phyloP scores from a whole-genome alignment of 306 rosid genomes.

The Prunus mira region DNA sequence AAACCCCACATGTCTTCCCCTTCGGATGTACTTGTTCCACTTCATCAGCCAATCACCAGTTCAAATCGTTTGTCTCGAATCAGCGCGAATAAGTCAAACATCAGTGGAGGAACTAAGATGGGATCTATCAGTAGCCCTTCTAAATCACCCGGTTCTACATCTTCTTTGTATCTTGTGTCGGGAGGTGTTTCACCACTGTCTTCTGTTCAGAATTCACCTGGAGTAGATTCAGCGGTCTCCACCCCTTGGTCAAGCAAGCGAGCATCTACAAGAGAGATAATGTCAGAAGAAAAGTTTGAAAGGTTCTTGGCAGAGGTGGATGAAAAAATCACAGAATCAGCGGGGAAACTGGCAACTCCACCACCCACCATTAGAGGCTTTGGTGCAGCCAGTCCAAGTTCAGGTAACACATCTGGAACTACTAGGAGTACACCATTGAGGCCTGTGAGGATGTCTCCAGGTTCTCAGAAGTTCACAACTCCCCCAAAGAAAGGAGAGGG shows the following conservation, averaged over 20 bases:
- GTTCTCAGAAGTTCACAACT: constrained; percentile 83
- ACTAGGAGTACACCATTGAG: constrained; percentile 84
- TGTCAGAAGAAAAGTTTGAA: constrained; percentile 83
- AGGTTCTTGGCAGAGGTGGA: constrained; percentile 74
- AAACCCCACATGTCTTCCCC: constrained; percentile 47
- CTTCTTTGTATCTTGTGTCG: constrained; percentile 65
- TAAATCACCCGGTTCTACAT: constrained; percentile 53
- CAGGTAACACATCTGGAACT: constrained; percentile 76
- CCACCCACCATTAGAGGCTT: constrained; percentile 73
- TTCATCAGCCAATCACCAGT: constrained; percentile 63
- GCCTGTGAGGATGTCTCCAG: constrained; percentile 96
- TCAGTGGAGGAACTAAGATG: constrained; percentile 47
- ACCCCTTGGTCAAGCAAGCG: constrained; percentile 84
- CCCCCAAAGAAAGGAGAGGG: constrained; percentile 93
- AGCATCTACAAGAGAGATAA: constrained; percentile 60
- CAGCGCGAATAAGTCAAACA: constrained; percentile 46
- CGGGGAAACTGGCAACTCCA: constrained; percentile 85
- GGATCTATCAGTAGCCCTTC: constrained; percentile 49
- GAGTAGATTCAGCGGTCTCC: constrained; percentile 49
- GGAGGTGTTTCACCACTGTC: constrained; percentile 56
- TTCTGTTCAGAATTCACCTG: constrained; percentile 45
- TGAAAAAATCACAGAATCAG: constrained; percentile 73
- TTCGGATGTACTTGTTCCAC: constrained; percentile 85
- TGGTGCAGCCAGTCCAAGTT: constrained; percentile 67
- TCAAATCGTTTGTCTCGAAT: constrained; percentile 44